These are phyloP conservation scores for Ogataea ramenticola DNA, from an alignment of 805 yeast species.

Conservation along the genomic window DNA sequence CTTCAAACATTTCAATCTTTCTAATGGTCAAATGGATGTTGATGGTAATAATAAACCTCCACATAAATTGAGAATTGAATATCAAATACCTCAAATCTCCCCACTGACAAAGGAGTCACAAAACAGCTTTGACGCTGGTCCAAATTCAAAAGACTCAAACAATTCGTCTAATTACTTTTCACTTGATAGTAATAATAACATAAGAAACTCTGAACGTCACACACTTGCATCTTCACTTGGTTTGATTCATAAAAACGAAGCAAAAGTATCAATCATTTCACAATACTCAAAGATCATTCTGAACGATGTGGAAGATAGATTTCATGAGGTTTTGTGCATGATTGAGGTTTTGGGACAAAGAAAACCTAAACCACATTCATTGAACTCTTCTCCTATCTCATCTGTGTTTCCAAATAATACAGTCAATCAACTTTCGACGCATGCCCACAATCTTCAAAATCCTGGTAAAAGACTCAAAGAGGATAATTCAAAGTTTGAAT, in stretches of 20 bases:
- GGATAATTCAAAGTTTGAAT: neutral
- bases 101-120: neutral
- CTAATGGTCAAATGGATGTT: neutral
- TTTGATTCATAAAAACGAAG: neutral
- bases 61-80: neutral
- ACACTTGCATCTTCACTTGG: too few relatives aligned
- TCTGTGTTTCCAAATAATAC: too few relatives aligned
- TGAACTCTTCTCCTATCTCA: neutral
- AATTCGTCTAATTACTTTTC: too few relatives aligned
- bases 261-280: neutral
- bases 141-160: too few relatives aligned
- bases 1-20: conserved; percentile 3
- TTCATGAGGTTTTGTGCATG: neutral
- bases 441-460: neutral
- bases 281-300: neutral
- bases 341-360: neutral
- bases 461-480: too few relatives aligned
- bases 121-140: too few relatives aligned
- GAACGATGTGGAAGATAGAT: neutral
- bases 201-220: neutral
- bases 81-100: neutral
- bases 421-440: neutral
- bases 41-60: too few relatives aligned
- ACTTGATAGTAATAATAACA: too few relatives aligned
- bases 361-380: neutral